Percentiles rank a stretch among this genome's conserved stretches.
Conservation (phyloP, 73 alveolate genomes). For the Tetrahymena thermophila region DNA sequence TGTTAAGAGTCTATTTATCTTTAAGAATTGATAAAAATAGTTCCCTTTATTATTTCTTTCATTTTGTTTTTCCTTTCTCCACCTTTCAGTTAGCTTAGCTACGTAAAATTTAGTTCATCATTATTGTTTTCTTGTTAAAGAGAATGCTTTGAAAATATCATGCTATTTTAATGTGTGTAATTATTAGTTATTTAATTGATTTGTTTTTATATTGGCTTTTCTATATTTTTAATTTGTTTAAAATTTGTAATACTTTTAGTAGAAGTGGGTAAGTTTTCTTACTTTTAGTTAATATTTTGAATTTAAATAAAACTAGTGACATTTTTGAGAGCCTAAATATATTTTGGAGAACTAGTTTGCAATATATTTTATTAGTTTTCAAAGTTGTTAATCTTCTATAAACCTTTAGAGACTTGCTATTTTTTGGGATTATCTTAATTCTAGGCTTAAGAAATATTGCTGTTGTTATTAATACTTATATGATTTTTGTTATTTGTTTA, state of each 20-base stretch:
- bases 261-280: neutral
- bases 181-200: too few species aligned
- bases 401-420: neutral
- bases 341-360: neutral
- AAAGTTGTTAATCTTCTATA: too few species aligned
- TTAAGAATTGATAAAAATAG: neutral
- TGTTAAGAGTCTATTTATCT: neutral
- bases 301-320: neutral
- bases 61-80: neutral
- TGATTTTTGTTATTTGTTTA: neutral
- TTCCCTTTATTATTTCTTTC: neutral
- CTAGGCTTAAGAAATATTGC: neutral
- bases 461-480: neutral
- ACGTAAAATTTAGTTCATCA: neutral
- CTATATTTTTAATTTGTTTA: neutral
- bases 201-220: neutral
- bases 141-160: neutral
- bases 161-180: neutral
- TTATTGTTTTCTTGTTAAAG: neutral
- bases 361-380: neutral
- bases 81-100: neutral
- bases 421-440: neutral
- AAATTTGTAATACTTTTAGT: neutral
- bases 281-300: neutral
- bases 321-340: neutral